phyloP scores from a whole-genome alignment of 306 rosid species.

The Cicer cuneatum region DNA sequence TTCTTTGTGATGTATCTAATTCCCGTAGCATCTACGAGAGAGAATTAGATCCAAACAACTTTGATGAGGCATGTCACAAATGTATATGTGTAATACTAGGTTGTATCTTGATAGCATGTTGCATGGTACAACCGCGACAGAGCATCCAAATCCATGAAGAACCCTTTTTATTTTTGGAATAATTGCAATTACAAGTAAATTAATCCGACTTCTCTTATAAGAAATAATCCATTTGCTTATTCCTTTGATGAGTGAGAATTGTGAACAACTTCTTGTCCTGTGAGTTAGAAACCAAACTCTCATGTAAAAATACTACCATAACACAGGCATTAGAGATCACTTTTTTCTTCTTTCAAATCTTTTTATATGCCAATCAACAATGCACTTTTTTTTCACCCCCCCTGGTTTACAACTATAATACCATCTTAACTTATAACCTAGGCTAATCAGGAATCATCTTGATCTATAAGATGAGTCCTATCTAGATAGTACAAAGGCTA shows the following conservation, averaged over 20 bases:
- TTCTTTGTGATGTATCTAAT: too few relatives aligned
- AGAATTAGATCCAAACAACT: too few relatives aligned
- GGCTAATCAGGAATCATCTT: slow-evolving; percentile 40
- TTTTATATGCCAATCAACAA: background rate
- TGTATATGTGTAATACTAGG: background rate
- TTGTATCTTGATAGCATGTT: background rate
- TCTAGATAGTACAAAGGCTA: slow-evolving; percentile 14
- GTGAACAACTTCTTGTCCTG: background rate
- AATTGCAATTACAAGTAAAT: background rate
- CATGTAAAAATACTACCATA: slow-evolving; percentile 6
- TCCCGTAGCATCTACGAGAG: too few relatives aligned
- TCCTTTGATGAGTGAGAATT: background rate
- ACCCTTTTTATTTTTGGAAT: background rate
- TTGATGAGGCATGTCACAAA: background rate
- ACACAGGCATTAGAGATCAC: background rate
- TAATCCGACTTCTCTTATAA: background rate
- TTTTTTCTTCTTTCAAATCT: background rate
- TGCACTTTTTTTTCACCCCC: background rate
- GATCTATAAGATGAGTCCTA: slow-evolving; percentile 24
- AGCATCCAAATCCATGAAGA: background rate
- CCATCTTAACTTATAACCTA: background rate
- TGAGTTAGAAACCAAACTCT: background rate
- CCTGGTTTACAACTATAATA: slow-evolving; percentile 23
- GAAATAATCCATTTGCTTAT: background rate
- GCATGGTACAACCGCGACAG: background rate